Evolutionary conservation across 495 filamentous ascomycete species (phyloP).

Genomic region (Penicillium desertorum): DNA sequence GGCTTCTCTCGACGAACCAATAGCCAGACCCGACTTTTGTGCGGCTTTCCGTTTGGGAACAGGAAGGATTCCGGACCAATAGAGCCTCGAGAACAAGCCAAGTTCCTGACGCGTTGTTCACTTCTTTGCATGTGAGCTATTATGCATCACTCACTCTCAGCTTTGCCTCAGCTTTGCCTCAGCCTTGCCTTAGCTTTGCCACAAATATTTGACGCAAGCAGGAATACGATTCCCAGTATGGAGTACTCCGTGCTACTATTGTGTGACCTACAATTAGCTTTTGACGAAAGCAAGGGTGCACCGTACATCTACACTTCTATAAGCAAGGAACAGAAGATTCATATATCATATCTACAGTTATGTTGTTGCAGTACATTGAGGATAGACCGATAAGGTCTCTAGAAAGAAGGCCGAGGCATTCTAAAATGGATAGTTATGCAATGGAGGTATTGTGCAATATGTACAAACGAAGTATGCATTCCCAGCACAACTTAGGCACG

Average conservation of each 20-base stretch:
- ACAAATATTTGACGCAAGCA: not conserved
- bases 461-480: not conserved
- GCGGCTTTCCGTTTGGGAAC: no score
- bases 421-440: not conserved
- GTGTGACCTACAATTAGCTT: not conserved
- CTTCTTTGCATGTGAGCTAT: not conserved
- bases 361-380: not conserved
- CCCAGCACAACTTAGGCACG: not conserved
- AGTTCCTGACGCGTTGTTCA: not conserved
- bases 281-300: not conserved
- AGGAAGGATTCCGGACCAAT: not conserved
- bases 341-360: not conserved
- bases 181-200: not conserved
- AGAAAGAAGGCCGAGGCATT: not conserved
- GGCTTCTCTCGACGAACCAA: not conserved
- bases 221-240: not conserved
- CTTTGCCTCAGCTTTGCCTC: not conserved
- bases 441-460: not conserved
- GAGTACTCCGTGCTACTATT: not conserved
- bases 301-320: not conserved
- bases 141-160: not conserved
- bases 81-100: not conserved
- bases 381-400: not conserved
- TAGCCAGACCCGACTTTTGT: no score
- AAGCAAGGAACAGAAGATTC: not conserved